Conservation (phyloP, 139 green algal genomes). For the Coelastrella sp. region DNA sequence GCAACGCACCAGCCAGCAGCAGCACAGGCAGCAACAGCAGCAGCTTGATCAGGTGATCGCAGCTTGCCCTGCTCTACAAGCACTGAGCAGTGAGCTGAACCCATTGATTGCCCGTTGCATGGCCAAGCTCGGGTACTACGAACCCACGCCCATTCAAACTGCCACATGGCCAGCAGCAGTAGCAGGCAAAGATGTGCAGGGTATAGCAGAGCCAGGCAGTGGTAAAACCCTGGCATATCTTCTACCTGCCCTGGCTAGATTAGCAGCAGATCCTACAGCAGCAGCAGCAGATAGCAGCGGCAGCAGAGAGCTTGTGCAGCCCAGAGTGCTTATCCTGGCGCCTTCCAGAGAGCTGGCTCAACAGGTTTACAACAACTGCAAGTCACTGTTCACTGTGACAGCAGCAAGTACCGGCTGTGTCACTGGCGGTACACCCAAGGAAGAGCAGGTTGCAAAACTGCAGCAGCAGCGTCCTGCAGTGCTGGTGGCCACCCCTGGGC, state of each 20-base stretch:
- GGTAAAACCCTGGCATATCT: constrained; percentile 91
- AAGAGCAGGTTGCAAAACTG: constrained; percentile 59
- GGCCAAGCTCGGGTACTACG: constrained; percentile 65
- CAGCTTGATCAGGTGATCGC: constrained; percentile 9
- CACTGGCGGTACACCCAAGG: constrained; percentile 75
- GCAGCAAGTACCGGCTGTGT: constrained; percentile 62
- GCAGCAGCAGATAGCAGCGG: constrained; percentile 41
- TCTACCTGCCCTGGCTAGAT: constrained; percentile 68
- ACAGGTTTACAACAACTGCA: constrained; percentile 67
- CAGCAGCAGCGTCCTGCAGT: constrained; percentile 62
- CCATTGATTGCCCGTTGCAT: constrained; percentile 72
- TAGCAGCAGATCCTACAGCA: constrained; percentile 14
- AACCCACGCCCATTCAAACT: constrained; percentile 81
- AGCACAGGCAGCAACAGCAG: constrained; percentile 4
- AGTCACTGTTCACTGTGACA: constrained; percentile 47
- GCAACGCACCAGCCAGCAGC: constrained; percentile 26
- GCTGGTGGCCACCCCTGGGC: constrained; percentile 86
- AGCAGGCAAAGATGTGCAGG: constrained; percentile 60
- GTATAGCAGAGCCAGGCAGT: constrained; percentile 79
- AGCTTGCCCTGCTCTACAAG: not conserved
- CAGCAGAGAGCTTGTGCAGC: constrained; percentile 37
- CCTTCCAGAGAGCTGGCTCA: constrained; percentile 88
- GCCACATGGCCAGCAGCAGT: constrained; percentile 48
- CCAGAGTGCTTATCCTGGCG: constrained; percentile 72
- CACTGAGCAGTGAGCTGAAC: not conserved